Conservation (phyloP, 768 basidiomycete genomes). For the Mycena kentingensis region DNA sequence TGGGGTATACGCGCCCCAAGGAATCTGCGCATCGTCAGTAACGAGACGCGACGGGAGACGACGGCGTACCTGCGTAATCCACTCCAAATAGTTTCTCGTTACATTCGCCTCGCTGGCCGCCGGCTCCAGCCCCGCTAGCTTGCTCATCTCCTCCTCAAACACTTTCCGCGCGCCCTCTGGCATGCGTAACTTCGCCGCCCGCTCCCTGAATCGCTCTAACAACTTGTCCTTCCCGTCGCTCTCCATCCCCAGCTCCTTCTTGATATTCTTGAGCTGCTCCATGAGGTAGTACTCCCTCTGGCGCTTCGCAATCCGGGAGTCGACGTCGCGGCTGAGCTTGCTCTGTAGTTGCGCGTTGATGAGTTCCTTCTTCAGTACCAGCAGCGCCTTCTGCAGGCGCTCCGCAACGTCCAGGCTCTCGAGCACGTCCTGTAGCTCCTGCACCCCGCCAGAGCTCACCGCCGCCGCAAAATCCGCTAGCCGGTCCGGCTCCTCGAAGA, state of each 20-base stretch:
- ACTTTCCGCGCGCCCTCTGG: slow-evolving; percentile 88
- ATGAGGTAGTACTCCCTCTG: slow-evolving; percentile 95
- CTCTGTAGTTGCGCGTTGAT: slow-evolving; percentile 95
- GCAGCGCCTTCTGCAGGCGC: slow-evolving; percentile 82
- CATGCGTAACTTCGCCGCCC: slow-evolving; percentile 82
- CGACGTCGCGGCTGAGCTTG: slow-evolving; percentile 91
- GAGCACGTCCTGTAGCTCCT: slow-evolving; percentile 90
- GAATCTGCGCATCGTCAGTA: slow-evolving; percentile 56
- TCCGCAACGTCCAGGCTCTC: slow-evolving; percentile 87
- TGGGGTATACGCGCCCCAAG: slow-evolving; percentile 93
- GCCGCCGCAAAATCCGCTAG: slow-evolving; percentile 97
- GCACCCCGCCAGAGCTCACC: slow-evolving; percentile 89
- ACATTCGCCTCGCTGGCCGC: slow-evolving; percentile 93
- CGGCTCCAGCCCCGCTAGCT: slow-evolving; percentile 86
- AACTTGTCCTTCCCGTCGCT: slow-evolving; percentile 93
- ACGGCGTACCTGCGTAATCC: slow-evolving; percentile 72
- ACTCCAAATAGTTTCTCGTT: slow-evolving; percentile 92
- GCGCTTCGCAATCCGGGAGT: slow-evolving; percentile 91
- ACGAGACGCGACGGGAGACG: not conserved
- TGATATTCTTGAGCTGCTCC: slow-evolving; percentile 96
- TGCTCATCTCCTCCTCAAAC: slow-evolving; percentile 93
- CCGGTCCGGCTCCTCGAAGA: slow-evolving; percentile 97
- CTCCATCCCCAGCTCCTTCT: slow-evolving; percentile 95
- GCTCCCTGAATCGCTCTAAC: slow-evolving; percentile 88
- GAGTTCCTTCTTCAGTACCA: slow-evolving; percentile 96